Evolutionary conservation across 2,329 filamentous ascomycete species (phyloP), one percentile per base, ranked within the genome.

Genomic region (Colletotrichum nymphaeae): DNA sequence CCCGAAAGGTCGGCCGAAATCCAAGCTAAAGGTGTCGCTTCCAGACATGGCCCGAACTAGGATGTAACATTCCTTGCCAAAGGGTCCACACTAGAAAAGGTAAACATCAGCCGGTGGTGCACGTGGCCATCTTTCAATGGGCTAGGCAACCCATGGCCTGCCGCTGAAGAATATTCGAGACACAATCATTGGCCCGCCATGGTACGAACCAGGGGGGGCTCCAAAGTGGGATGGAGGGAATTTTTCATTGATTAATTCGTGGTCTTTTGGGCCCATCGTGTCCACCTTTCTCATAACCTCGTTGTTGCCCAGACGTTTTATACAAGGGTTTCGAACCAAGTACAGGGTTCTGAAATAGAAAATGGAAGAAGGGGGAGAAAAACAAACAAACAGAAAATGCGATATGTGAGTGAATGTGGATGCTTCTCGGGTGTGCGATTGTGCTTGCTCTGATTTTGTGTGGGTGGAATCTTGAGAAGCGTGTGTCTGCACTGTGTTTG

Each of bases 51-150:
- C 19, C 32, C 58, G 55, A 32, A 53, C 58, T 65, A 63, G 63
- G 67, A 67, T 74, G 72, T 52, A 49, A 56, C 63, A 53, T 46
- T 63, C 69, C 63, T 58, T 59, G 69, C 62, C 16, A 63, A 67
- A 53, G 69, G 67, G 72, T 74, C 72, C 69, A 70, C 72, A 65
- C 63, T 58, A 30, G 32, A 55, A 69, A 57, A 62, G 70, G 70
- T 70, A 42, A 72, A 75, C 65, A 70, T 76, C 65, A 69, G 53
- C 69, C 69, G 60, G 64, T 64, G 28, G 72, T 73, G 72, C 72
- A 74, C 72, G 72, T 74, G 72, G 72, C 72, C 72, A 67, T 65
- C 57, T 52, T 62, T 73, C 35, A 74, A 74, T 73, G 72, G 72
- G 52, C 63, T 72, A 72, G 46, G 37, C 28, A 63, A 67, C 68